Evolutionary conservation across 345 rosid species (phyloP), one percentile per base, ranked within the genome.

Genomic region (Gossypium sturtianum): DNA sequence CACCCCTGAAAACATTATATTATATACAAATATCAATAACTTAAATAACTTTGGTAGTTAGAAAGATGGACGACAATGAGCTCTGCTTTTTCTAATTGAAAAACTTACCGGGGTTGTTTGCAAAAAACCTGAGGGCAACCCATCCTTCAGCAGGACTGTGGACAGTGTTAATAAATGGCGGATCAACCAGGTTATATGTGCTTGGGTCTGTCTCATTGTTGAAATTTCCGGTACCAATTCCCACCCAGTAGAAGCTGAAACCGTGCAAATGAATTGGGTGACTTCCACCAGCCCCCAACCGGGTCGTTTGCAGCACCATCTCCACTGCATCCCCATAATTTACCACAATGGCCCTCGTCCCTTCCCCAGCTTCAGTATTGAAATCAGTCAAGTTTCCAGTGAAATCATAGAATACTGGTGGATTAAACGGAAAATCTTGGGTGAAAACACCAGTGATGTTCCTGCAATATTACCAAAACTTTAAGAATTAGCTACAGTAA

Each of bases 181-280:
- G 86, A 44, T 80, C 81, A 15, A 75, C 66, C 25, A 78, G 43
- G 67, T 80, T 83, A 62, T 72, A 83, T 9, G 68, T 34, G 23
- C 17, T 3, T 2, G 83, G 79, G 17, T 68, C 75, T 3, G 52
- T 71, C 6, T 9, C 67, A 10, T 75, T 75, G 71, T 83, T 64
- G 25, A 56, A 83, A 70, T 72, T 80, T 17, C 84, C 79, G 0
- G 0, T 19, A 19, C 86, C 86, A 0, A 6, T 11, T 17, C 84
- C 82, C 0, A 83, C 82, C 11, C 71, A 48, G 13, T 78, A 83
- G 70, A 80, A 80, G 38, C 82, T 80, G 25, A 44, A 71, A 12
- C 86, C 86, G 29, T 83, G 86, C 52, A 83, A 29, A 51, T 83
- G 86, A 66, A 83, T 73, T 17, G 84, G 86, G 48, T 83, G 86